Evolutionary conservation across 2,329 filamentous ascomycete species (phyloP).

Genomic region (Alternaria triticina): DNA sequence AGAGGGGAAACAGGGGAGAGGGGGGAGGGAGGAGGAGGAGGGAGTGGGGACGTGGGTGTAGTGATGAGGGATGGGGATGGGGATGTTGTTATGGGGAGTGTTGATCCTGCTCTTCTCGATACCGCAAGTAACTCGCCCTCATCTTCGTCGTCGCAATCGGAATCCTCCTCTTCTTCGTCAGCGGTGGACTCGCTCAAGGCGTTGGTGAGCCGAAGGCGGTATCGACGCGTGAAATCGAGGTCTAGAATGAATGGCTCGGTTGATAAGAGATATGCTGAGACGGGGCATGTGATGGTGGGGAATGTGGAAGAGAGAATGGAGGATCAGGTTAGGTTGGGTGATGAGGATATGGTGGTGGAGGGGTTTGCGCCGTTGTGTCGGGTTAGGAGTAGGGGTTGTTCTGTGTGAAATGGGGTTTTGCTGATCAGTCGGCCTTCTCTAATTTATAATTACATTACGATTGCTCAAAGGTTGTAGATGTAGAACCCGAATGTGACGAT

Average conservation of each 20-base stretch:
- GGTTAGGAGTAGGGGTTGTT: constrained; percentile 18
- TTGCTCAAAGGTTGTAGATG: too few species aligned
- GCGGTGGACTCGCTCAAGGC: constrained; percentile 3
- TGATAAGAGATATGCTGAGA: not conserved
- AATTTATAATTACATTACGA: too few species aligned
- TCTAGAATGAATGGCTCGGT: not conserved
- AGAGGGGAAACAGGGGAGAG: not conserved
- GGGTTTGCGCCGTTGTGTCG: constrained; percentile 25
- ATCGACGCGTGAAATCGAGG: not conserved
- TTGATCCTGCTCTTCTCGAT: not conserved
- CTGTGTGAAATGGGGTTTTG: not conserved
- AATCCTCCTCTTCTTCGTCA: not conserved
- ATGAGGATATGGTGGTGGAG: not conserved
- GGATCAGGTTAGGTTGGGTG: constrained; percentile 6
- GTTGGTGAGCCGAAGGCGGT: constrained; percentile 2
- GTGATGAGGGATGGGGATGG: not conserved
- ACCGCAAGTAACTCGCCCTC: not conserved
- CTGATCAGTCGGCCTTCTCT: not conserved
- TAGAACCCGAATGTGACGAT: too few species aligned
- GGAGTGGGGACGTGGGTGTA: not conserved
- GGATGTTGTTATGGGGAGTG: constrained; percentile 5
- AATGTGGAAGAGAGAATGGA: not conserved
- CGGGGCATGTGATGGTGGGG: not conserved
- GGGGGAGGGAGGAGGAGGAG: not conserved
- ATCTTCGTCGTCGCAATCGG: not conserved